Percentiles rank a stretch among this genome's conserved stretches.
Conservation (phyloP, 1,284 basidiomycete genomes). For the Phellopilus nigrolimitatus region DNA sequence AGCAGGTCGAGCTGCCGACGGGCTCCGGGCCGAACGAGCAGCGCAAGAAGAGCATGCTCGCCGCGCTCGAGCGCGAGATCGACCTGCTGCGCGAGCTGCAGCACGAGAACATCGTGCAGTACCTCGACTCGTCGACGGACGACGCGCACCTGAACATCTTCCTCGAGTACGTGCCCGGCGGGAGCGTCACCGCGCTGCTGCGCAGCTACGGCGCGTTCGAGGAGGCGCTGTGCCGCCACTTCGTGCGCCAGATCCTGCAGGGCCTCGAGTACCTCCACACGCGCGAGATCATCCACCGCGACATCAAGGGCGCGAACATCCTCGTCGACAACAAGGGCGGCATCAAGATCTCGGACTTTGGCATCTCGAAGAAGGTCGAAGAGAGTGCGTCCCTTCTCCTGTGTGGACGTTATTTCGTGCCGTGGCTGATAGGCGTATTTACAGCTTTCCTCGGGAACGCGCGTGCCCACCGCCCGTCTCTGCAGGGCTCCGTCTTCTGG, state of each 20-base stretch:
- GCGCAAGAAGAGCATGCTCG: constrained; percentile 92
- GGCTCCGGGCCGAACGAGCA: constrained; percentile 87
- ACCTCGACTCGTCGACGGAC: constrained; percentile 89
- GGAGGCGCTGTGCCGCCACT: constrained; percentile 90
- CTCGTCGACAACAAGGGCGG: constrained; percentile 98
- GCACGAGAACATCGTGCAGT: constrained; percentile 98
- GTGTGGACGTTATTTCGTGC: neutral
- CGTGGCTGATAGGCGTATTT: constrained; percentile 1
- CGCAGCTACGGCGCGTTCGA: constrained; percentile 97
- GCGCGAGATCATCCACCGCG: constrained; percentile 94
- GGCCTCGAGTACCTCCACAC: constrained; percentile 93
- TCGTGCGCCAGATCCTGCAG: constrained; percentile 89
- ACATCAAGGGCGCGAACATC: constrained; percentile 98
- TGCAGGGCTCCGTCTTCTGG: constrained; percentile 98
- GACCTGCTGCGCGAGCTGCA: constrained; percentile 93
- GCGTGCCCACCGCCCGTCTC: constrained; percentile 80
- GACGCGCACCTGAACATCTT: constrained; percentile 94
- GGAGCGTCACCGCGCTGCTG: constrained; percentile 89
- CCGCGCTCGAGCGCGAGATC: constrained; percentile 93
- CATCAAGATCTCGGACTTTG: constrained; percentile 98
- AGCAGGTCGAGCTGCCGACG: constrained; percentile 94
- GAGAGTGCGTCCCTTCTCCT: constrained; percentile 63
- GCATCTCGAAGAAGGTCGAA: constrained; percentile 97
- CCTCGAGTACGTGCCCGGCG: constrained; percentile 97
- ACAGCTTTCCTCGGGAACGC: constrained; percentile 69